A percentile compares a stretch with the other conserved stretches of the same genome.
Evolutionary conservation across 768 basidiomycete species (phyloP).

Genomic region (Calvatia gigantea): DNA sequence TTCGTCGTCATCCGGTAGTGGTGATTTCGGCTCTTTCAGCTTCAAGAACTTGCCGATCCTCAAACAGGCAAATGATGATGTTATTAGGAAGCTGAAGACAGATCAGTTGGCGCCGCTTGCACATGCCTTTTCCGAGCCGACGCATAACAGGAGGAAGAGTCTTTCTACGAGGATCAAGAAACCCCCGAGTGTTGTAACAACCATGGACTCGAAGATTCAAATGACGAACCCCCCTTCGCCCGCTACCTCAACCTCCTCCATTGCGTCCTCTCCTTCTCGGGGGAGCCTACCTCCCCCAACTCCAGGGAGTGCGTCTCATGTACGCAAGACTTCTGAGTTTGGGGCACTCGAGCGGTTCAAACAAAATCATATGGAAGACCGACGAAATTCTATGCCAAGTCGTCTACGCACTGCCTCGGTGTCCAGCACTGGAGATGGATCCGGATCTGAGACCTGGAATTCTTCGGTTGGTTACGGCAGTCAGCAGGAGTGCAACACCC

Average conservation of each 20-base stretch:
- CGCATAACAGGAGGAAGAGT: constrained; percentile 70
- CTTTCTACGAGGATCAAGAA: constrained; percentile 81
- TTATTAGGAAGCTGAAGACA: constrained; percentile 92
- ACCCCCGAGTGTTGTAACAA: constrained; percentile 74
- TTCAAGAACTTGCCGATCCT: constrained; percentile 96
- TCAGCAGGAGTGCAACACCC: constrained; percentile 61
- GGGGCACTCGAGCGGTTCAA: constrained; percentile 89
- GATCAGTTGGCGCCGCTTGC: constrained; percentile 81
- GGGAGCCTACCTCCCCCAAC: constrained; percentile 69
- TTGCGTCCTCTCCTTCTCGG: constrained; percentile 85
- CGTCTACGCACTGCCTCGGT: constrained; percentile 84
- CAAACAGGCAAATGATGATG: constrained; percentile 98
- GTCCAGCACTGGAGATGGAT: constrained; percentile 77
- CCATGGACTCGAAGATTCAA: constrained; percentile 56
- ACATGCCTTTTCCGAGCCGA: constrained; percentile 68
- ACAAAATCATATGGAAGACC: constrained; percentile 74
- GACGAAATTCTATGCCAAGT: constrained; percentile 83
- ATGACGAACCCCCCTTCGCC: constrained; percentile 86
- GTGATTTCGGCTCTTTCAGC: constrained; percentile 97
- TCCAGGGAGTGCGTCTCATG: constrained; percentile 59
- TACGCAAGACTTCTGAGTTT: constrained; percentile 86
- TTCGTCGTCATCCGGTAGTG: constrained; percentile 49
- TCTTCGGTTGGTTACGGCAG: constrained; percentile 52
- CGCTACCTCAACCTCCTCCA: constrained; percentile 86
- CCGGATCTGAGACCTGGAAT: constrained; percentile 72